A percentile compares a stretch with the other conserved stretches of the same genome.
Evolutionary conservation across 768 basidiomycete species (phyloP).

Genomic region (Epithele typhae): DNA sequence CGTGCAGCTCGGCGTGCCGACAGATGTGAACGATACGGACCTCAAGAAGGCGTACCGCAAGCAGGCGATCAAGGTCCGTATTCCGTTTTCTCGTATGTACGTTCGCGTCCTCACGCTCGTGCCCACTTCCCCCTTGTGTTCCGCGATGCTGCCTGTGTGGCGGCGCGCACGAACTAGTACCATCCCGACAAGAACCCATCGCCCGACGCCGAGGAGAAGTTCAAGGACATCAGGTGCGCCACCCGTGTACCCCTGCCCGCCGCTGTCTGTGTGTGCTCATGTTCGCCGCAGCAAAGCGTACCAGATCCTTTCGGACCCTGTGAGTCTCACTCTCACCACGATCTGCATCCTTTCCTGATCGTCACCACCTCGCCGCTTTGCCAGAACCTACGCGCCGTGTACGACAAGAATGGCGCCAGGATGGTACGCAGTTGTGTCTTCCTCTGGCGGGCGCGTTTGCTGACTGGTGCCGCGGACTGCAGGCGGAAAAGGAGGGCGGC

Average conservation of each 20-base stretch:
- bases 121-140: too few species aligned
- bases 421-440: slow-evolving; percentile 47
- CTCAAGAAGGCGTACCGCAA: slow-evolving; percentile 96
- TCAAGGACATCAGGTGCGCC: slow-evolving; percentile 87
- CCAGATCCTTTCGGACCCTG: slow-evolving; percentile 83
- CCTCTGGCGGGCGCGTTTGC: too few species aligned
- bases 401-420: slow-evolving; percentile 93
- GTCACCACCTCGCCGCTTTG: slow-evolving; percentile 2
- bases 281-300: slow-evolving; percentile 89
- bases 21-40: slow-evolving; percentile 72
- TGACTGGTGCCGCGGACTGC: not conserved
- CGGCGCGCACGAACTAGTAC: slow-evolving; percentile 49
- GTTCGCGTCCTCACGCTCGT: not conserved
- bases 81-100: too few species aligned
- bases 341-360: not conserved
- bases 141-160: too few species aligned
- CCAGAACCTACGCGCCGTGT: slow-evolving; percentile 80
- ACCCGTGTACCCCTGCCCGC: slow-evolving; percentile 17
- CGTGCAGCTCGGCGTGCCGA: slow-evolving; percentile 60
- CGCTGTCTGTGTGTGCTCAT: not conserved
- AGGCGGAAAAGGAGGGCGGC: slow-evolving; percentile 77
- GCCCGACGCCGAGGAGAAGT: slow-evolving; percentile 91
- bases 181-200: slow-evolving; percentile 96
- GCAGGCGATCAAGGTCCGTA: slow-evolving; percentile 82
- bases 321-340: slow-evolving; percentile 32